Base-by-base conservation (phyloP, 2,329 filamentous ascomycete genomes). In the Colletotrichum incanum region DNA sequence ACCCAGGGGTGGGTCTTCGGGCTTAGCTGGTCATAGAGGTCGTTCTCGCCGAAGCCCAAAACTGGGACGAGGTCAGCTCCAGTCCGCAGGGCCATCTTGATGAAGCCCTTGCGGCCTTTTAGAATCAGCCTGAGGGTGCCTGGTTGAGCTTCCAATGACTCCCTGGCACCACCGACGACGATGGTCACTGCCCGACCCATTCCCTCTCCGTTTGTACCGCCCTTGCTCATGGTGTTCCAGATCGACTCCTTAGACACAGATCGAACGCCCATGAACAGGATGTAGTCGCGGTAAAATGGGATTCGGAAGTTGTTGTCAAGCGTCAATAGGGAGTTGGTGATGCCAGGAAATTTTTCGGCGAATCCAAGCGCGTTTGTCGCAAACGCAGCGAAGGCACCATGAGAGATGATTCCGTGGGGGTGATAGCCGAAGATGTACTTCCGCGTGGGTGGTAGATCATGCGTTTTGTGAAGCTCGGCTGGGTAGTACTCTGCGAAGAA, bases 371-470 rank as follows among this genome's bases (percentile, higher is more conserved):
- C 94, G 77, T 98, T 95, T 0, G 96, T 98, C 5, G 89, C 93
- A 79, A 98, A 98, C 6, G 95, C 93, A 6, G 92, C 94, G 84
- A 96, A 98, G 0, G 95, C 96, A n/a, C 96, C 96, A 77, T 98
- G 94, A 6, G 93, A 96, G 78, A 99, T 98, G 81, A 99, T 98
- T 31, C 96, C 96, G 79, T 99, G 96, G 0, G 96, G 96, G 78
- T 98, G 96, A 81, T 98, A 98, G 55, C 96, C 96, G 77, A 99
- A 95, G 74, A 99, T 95, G 84, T 98, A 99, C 82, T 97, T 98
- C 74, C 95, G 88, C 1, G 93, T 94, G 0, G 94, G 89, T 28
- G 93, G 89, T 8, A 99, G 89, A 68, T 92, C 88, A 75, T 93
- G 89, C 5, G 94, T 96, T 75, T 96, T 94, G 84, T 98, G 95